A percentile compares a stretch with the other conserved stretches of the same genome.
Conservation (phyloP, 257 asterid species). For the Vinca minor region DNA sequence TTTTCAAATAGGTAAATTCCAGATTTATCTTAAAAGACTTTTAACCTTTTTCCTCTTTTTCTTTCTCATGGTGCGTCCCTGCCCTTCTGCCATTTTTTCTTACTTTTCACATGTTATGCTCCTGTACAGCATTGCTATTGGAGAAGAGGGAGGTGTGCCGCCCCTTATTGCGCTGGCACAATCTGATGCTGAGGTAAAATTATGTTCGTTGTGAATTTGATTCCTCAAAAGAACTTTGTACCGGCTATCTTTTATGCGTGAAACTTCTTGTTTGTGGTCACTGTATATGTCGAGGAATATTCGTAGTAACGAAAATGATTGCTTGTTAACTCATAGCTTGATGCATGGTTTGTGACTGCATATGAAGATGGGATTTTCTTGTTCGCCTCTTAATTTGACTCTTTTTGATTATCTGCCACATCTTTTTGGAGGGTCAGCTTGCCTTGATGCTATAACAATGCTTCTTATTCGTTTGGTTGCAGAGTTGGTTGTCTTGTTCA, state of each 20-base stretch:
- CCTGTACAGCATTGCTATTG: constrained; percentile 67
- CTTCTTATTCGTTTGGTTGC: too few relatives aligned
- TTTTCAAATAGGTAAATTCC: too few relatives aligned
- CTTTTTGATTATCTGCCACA: too few relatives aligned
- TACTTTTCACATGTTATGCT: constrained; percentile 13
- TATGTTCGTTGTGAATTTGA: neutral
- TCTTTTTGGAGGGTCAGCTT: too few relatives aligned
- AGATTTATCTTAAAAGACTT: too few relatives aligned
- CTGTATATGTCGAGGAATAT: neutral
- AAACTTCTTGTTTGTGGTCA: neutral
- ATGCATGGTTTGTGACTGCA: constrained; percentile 6
- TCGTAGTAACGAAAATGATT: neutral
- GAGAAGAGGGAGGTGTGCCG: constrained; percentile 81
- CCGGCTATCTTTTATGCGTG: neutral
- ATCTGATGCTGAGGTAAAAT: constrained; percentile 59
- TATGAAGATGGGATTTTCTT: neutral
- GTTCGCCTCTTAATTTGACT: neutral
- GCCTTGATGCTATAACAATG: too few relatives aligned
- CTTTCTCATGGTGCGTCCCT: constrained; percentile 6
- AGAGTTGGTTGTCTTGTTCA: too few relatives aligned
- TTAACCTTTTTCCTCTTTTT: neutral
- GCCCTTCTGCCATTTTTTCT: constrained; percentile 1
- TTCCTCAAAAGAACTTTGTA: neutral
- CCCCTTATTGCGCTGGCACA: constrained; percentile 73
- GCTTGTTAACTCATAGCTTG: neutral